Evolutionary conservation across 2,329 filamentous ascomycete genomes (phyloP).

Genomic region (Thielaviopsis populi): DNA sequence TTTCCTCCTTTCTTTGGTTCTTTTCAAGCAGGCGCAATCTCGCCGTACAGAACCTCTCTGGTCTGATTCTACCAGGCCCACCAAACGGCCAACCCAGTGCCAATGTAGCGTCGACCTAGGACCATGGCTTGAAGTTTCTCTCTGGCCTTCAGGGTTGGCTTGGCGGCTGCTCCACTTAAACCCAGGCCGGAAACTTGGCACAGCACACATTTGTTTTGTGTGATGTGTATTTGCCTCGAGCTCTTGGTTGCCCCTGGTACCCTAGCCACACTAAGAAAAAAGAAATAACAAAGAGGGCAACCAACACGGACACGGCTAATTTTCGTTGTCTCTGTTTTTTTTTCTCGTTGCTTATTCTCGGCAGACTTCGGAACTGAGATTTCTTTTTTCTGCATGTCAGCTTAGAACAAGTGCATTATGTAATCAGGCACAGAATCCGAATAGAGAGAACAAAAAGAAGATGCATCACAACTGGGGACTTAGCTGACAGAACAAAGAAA

Average conservation of each 20-base stretch:
- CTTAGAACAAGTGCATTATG: not conserved
- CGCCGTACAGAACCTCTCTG: not conserved
- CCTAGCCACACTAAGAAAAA: not conserved
- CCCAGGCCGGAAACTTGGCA: not conserved
- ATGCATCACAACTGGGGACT: too few relatives aligned
- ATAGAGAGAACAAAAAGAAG: too few relatives aligned
- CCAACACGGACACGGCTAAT: not conserved
- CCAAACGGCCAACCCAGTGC: not conserved
- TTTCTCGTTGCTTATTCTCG: not conserved
- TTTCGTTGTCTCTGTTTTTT: not conserved
- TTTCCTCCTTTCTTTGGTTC: too few relatives aligned
- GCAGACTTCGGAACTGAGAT: slow-evolving; percentile 4
- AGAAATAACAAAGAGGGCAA: not conserved
- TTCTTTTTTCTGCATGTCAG: not conserved
- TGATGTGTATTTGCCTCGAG: not conserved
- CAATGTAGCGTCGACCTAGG: too few relatives aligned
- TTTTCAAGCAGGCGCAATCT: not conserved
- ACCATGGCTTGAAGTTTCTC: too few relatives aligned
- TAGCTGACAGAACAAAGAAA: not conserved
- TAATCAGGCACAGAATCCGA: not conserved
- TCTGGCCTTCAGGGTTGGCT: not conserved
- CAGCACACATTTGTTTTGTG: not conserved
- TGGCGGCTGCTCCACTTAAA: not conserved
- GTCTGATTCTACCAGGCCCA: not conserved
- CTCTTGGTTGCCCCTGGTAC: not conserved